Conservation (phyloP, 1,139 yeast genomes). For the Groenewaldozyma sp. region DNA sequence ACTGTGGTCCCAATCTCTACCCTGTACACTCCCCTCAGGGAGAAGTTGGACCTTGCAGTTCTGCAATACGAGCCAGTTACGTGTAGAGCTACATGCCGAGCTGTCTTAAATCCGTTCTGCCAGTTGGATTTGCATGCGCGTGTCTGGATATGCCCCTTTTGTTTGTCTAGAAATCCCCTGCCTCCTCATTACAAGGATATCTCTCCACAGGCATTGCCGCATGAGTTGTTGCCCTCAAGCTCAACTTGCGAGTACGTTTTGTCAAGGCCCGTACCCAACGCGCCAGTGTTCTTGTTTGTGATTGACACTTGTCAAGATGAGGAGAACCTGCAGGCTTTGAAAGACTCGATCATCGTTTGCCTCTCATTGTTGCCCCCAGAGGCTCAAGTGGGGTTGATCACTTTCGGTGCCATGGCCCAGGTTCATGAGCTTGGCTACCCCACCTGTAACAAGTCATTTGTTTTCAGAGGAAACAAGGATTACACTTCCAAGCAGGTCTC, state of each 20-base stretch:
- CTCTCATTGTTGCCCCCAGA: conserved; percentile 85
- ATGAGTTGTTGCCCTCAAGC: conserved; percentile 67
- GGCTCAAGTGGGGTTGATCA: conserved; percentile 82
- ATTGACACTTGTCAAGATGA: conserved; percentile 93
- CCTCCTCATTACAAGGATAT: conserved; percentile 87
- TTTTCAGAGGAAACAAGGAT: conserved; percentile 89
- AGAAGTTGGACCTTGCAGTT: conserved; percentile 65
- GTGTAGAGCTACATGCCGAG: conserved; percentile 78
- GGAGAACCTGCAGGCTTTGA: conserved; percentile 82
- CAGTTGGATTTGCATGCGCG: conserved; percentile 73
- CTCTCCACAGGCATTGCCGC: conserved; percentile 74
- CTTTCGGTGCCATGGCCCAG: conserved; percentile 92
- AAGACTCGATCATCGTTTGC: conserved; percentile 76
- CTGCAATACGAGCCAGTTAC: conserved; percentile 86
- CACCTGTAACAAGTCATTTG: conserved; percentile 68
- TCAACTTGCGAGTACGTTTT: conserved; percentile 91
- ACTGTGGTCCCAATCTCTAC: conserved; percentile 94
- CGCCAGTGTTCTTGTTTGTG: conserved; percentile 88
- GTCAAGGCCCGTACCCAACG: conserved; percentile 77
- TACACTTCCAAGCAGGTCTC: conserved; percentile 66
- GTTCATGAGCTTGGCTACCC: conserved; percentile 85
- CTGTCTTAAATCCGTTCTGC: conserved; percentile 77
- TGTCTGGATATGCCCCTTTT: conserved; percentile 85
- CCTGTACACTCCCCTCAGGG: conserved; percentile 83
- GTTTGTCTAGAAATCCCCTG: conserved; percentile 74